Conservation (phyloP, 2,329 filamentous ascomycete genomes). For the Daldinia eschscholtzii region DNA sequence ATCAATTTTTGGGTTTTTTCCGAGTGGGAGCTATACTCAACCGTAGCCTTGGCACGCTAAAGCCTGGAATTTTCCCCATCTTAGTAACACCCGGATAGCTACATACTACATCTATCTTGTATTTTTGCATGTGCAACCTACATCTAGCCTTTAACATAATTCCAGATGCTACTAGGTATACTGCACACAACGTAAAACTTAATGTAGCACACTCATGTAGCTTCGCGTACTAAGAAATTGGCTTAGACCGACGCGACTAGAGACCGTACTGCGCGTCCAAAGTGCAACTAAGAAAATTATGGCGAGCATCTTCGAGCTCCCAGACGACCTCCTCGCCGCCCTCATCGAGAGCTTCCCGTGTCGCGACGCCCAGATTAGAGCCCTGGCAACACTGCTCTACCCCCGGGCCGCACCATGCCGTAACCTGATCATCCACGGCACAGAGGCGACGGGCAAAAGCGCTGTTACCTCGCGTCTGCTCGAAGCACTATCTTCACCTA, state of each 20-base stretch:
- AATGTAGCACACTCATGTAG: neutral
- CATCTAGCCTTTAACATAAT: neutral
- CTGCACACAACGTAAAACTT: neutral
- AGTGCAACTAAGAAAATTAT: conserved; percentile 26
- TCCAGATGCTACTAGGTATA: neutral
- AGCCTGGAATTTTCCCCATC: neutral
- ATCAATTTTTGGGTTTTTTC: too few relatives aligned
- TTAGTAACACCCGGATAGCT: neutral
- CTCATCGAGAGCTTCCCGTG: conserved; percentile 66
- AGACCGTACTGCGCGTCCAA: neutral
- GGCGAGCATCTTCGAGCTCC: conserved; percentile 61
- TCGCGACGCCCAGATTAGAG: conserved; percentile 70
- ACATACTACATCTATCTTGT: neutral
- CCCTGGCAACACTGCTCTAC: conserved; percentile 70
- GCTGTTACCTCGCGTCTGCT: conserved; percentile 75
- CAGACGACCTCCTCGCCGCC: conserved; percentile 63
- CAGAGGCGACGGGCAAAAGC: conserved; percentile 89
- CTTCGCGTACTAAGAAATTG: neutral
- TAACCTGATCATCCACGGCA: conserved; percentile 84
- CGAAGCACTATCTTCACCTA: conserved; percentile 53
- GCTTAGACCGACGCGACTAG: neutral
- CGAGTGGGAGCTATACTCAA: neutral
- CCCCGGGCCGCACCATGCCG: conserved; percentile 75
- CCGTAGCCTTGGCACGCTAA: neutral
- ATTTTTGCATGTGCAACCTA: neutral